Conservation (phyloP, 169 alveolate genomes). For the Cryptosporidium viatorum region DNA sequence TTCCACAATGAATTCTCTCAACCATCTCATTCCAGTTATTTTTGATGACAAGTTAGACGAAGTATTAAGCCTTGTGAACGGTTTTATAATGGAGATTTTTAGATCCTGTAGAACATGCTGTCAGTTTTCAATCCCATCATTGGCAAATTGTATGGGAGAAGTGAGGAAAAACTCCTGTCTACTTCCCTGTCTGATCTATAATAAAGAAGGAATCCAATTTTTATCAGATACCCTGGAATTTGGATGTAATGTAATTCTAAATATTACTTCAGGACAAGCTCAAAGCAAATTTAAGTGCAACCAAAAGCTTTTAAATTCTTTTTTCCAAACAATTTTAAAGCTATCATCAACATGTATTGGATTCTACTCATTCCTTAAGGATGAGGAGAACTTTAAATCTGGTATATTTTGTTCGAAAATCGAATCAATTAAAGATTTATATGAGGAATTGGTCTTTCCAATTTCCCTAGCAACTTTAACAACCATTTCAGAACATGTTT, state of each 20-base stretch:
- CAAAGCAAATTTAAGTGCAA: neutral
- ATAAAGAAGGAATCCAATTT: conserved; percentile 28
- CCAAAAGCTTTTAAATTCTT: neutral
- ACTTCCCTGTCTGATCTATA: conserved; percentile 37
- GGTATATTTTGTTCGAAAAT: neutral
- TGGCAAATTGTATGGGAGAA: conserved; percentile 7
- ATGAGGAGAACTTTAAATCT: neutral
- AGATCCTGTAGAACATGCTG: neutral
- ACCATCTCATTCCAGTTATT: conserved; percentile 25
- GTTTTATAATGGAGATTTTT: conserved; percentile 24
- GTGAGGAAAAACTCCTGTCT: neutral
- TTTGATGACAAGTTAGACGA: conserved; percentile 13
- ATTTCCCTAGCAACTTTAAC: conserved; percentile 40
- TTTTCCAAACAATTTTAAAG: conserved; percentile 44
- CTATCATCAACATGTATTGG: conserved; percentile 48
- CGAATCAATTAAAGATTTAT: neutral
- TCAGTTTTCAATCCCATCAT: conserved; percentile 42
- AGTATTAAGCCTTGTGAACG: neutral
- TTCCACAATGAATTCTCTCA: conserved; percentile 22
- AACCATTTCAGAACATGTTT: conserved; percentile 48
- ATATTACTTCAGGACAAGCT: conserved; percentile 32
- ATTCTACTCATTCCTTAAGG: neutral
- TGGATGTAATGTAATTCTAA: conserved; percentile 33
- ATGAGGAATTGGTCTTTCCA: conserved; percentile 24
- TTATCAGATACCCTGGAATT: conserved; percentile 39